Evolutionary conservation across 495 filamentous ascomycete species (phyloP), one percentile per base, ranked within the genome.

Genomic region (Terfezia boudieri): DNA sequence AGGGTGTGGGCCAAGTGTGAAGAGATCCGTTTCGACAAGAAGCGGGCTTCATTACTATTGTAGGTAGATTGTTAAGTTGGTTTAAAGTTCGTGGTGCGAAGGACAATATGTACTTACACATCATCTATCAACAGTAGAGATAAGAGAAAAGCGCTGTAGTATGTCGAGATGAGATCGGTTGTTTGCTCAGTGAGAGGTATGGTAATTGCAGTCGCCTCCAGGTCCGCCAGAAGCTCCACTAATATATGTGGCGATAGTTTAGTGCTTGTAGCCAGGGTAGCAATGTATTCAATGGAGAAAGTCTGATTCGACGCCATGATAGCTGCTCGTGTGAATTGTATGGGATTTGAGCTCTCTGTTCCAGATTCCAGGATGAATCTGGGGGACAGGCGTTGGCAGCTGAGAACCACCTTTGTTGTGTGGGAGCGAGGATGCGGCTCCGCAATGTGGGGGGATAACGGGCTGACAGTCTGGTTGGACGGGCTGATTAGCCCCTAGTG

Each of bases 101-200:
- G 12, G 11, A 35, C 16, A 26, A 23, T 51, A 50, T 16, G 12
- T 32, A 50, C 67, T 66, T 50, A 76, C 74, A 75, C 61, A 61
- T 77, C 68, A 50, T 75, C 67, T 9, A 68, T 70, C 51, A 76
- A 67, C 51, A 77, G 70, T 37, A 74, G 71, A 8, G 73, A 66
- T 53, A 77, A 67, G 55, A 77, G 69, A 53, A 74, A 75, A 36
- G 65, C 65, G n/a, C 71, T 69, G 48, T 75, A 76, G 56, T 68
- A 77, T 9, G 68, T 54, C 58, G 69, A 70, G 11, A 76, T 57
- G 9, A 72, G 56, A 35, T 69, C 56, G 9, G 58, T 50, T 43
- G 59, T 57, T 11, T 59, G 53, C 26, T 64, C 49, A 38, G 63
- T 60, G 26, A 71, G 59, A 5, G 69, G 63, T 43, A 60, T 50